Percentiles rank a stretch among this genome's conserved stretches.
These are phyloP conservation scores for Dichotomopilus funicola DNA, from an alignment of 2,329 filamentous ascomycete genomes.

Conservation along the genomic window DNA sequence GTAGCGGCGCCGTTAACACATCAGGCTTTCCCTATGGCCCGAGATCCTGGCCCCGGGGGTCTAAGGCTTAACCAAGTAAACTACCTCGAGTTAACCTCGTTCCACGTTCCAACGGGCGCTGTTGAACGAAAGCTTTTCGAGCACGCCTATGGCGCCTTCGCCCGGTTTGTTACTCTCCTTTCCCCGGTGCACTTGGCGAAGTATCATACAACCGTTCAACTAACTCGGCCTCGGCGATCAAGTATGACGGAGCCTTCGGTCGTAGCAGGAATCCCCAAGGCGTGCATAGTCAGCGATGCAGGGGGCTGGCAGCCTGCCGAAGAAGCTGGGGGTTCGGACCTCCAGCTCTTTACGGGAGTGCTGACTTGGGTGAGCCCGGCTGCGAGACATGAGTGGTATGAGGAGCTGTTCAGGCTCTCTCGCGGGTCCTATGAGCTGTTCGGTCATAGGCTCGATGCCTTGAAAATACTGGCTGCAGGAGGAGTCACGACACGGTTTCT, in stretches of 20 bases:
- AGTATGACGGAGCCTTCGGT: conserved; percentile 4
- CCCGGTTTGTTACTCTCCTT: background rate
- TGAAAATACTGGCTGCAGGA: conserved; percentile 3
- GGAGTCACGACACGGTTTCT: conserved; percentile 5
- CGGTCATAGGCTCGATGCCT: conserved; percentile 3
- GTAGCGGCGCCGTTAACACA: conserved; percentile 2
- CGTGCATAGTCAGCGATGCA: background rate
- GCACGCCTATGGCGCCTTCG: conserved; percentile 3
- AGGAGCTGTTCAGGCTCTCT: conserved; percentile 4
- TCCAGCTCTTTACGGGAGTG: conserved; percentile 7
- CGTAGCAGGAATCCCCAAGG: background rate
- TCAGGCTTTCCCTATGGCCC: background rate
- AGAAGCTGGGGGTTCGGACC: background rate
- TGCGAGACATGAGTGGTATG: conserved; percentile 7
- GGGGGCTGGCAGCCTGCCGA: conserved; percentile 1
- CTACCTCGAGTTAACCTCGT: conserved; percentile 2
- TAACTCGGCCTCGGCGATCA: background rate
- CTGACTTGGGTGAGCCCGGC: conserved; percentile 5
- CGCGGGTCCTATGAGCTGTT: conserved; percentile 6
- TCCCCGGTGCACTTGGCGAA: background rate
- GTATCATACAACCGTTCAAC: background rate
- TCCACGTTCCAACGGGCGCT: background rate
- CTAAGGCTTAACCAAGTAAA: background rate
- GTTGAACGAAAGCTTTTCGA: conserved; percentile 1
- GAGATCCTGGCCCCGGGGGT: background rate